Base-by-base conservation (phyloP, 768 basidiomycete species). In the Candolleomyces efflorescens region DNA sequence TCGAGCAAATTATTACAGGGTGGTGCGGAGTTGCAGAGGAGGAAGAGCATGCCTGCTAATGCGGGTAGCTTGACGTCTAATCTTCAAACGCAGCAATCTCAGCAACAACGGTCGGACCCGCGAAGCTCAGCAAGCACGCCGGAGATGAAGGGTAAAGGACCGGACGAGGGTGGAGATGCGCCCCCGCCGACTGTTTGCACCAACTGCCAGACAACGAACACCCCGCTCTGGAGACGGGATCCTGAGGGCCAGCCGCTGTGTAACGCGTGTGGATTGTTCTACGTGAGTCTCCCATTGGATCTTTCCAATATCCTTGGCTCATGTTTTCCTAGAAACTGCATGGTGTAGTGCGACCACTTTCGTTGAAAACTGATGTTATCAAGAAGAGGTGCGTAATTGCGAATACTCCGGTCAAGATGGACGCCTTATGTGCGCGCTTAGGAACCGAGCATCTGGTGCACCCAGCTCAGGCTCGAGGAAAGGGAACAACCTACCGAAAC, bases 361-460 rank as follows among this genome's bases (percentile, higher is more conserved):
- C 94, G 39, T 81, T 98, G 60, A 97, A 97, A 81, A 98, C 95
- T 44, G 93, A 98, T 69, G 89, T 95, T 47, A 97, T 96, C 74
- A 97, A 98, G 86, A 98, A 97, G 78, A 80, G 92, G 92, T 92
- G 64, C 22, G 75, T 54, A 36, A 32, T 48, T 47, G 23, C 38
- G 26, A 15, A 11, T 22, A 13, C 32, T 5, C 47, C 39, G 24
- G 53, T 39, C 26, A 50, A 37, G 37, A 54, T 43, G 56, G 36
- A 62, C 46, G 46, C 54, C 26, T 58, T 48, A 59, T 58, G 6
- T 47, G 32, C 11, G 32, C 32, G 32, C 32, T 66, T n/a, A 92
- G 90, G 67, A 92, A 92, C 70, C 86, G 90, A 44, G 88, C 90
- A 38, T 90, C 90, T 54, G 90, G 90, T 32, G 75, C 87, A 32